phyloP scores from a whole-genome alignment of 768 basidiomycete genomes.

The Postia placenta region DNA sequence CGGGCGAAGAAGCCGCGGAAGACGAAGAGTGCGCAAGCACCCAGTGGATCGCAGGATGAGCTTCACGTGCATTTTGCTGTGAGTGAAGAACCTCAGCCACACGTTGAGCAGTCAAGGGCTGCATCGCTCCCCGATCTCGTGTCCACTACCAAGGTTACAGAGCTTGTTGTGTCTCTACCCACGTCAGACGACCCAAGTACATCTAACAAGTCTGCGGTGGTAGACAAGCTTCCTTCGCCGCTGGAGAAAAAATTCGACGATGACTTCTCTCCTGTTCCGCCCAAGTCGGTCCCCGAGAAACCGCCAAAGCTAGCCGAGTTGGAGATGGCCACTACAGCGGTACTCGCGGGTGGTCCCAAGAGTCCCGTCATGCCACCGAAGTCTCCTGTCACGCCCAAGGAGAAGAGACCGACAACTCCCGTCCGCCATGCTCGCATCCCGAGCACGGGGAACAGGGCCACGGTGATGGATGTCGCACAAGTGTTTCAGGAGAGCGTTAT shows the following conservation, averaged over 20 bases:
- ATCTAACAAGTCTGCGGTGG: not conserved
- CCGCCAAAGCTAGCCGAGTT: not conserved
- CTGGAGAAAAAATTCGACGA: conserved; percentile 6
- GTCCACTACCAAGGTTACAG: not conserved
- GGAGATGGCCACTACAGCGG: not conserved
- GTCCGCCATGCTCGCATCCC: conserved; percentile 51
- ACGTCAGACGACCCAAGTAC: not conserved
- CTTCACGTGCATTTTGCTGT: not conserved
- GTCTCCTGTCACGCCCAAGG: not conserved
- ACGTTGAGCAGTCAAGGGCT: not conserved
- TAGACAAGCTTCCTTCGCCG: not conserved
- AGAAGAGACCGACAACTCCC: conserved; percentile 24
- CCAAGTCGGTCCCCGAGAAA: not conserved
- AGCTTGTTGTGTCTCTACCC: not conserved
- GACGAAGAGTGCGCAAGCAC: conserved; percentile 22
- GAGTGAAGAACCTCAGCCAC: not conserved
- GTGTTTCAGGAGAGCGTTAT: conserved; percentile 28
- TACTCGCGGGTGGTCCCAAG: not conserved
- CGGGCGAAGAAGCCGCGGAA: conserved; percentile 66
- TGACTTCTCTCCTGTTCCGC: conserved; percentile 1
- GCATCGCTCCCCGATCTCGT: not conserved
- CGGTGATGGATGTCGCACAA: conserved; percentile 77
- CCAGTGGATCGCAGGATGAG: not conserved
- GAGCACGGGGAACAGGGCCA: conserved; percentile 62
- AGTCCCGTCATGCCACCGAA: not conserved